These are phyloP conservation scores for Mycena rosella DNA, from an alignment of 768 basidiomycete species.

Conservation along the genomic window DNA sequence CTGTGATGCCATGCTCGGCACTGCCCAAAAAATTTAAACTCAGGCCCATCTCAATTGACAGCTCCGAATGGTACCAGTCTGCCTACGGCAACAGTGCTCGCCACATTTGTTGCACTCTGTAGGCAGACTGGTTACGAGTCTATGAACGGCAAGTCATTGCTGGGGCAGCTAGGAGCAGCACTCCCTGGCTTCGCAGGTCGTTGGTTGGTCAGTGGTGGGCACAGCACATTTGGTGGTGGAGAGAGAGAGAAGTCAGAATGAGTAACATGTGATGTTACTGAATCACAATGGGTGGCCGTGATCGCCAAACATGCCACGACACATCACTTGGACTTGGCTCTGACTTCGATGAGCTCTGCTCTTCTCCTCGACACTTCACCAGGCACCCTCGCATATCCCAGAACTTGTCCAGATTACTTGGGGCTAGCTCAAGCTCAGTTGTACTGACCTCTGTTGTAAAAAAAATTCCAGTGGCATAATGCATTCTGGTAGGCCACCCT, in stretches of 20 bases:
- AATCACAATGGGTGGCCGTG: conserved; percentile 7
- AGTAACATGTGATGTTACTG: conserved; percentile 1
- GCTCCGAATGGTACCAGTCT: too few relatives aligned
- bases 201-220: not conserved
- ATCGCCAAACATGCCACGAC: conserved; percentile 4
- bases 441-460: conserved; percentile 3
- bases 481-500: conserved; percentile 12
- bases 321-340: conserved; percentile 17
- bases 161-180: conserved; percentile 5
- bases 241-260: conserved; percentile 13
- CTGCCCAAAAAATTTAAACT: too few relatives aligned
- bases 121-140: too few relatives aligned
- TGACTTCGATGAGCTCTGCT: conserved; percentile 4
- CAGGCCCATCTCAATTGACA: too few relatives aligned
- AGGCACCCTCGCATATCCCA: conserved; percentile 9
- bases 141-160: not conserved
- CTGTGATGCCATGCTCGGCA: too few relatives aligned
- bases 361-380: conserved; percentile 6
- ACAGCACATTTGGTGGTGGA: conserved; percentile 5
- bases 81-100: too few relatives aligned
- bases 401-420: conserved; percentile 6
- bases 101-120: too few relatives aligned
- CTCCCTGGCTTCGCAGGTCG: not conserved
- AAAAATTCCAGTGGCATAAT: conserved; percentile 2
- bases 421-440: conserved; percentile 12